Evolutionary conservation across 2,329 filamentous ascomycete species (phyloP), one percentile per base, ranked within the genome.

Genomic region (Chaetomiaceae sp.): DNA sequence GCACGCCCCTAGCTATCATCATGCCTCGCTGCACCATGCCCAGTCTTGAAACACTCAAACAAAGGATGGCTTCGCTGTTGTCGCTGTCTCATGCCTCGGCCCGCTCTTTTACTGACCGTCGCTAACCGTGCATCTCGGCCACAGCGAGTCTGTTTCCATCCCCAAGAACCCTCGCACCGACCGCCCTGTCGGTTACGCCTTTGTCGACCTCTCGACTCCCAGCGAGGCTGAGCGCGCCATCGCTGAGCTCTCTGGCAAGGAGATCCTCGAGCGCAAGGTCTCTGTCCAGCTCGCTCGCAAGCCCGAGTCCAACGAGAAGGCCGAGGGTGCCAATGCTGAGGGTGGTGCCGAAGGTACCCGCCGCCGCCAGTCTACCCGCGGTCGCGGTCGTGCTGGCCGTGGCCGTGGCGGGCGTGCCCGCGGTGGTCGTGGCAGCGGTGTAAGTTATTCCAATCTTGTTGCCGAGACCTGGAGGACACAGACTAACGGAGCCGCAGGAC

Each of bases 101-200:
- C 14, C 6, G 4, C 38, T n/a, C 6, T 8, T 25, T 6, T 2
- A n/a, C n/a, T n/a, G n/a, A 47, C 33, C 50, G 44, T 55, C 58
- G 56, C 70, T 77, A 62, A 76, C 69, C 58, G 65, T 54, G 50
- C 45, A 38, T 29, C 25, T 54, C 37, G 36, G 43, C 53, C 63
- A 54, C 69, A 97, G 94, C 76, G 94, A 99, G 82, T 95, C 90
- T 74, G 92, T 92, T 74, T 97, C 94, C 66, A 99, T 99, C 75
- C 94, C 94, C 65, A 96, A 95, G 83, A 97, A 99, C 82, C 94
- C 94, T 71, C 92, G 94, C 75, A 99, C 92, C 76, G 92, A 91
- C 76, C 92, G 94, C 72, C 92, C 94, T 62, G 94, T 99, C 72
- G 94, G 94, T 70, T 99, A 97, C 75, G 94, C 94, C 71, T 99